Conservation (phyloP, 2,329 filamentous ascomycete species). For the Coniochaeta prunicola region DNA sequence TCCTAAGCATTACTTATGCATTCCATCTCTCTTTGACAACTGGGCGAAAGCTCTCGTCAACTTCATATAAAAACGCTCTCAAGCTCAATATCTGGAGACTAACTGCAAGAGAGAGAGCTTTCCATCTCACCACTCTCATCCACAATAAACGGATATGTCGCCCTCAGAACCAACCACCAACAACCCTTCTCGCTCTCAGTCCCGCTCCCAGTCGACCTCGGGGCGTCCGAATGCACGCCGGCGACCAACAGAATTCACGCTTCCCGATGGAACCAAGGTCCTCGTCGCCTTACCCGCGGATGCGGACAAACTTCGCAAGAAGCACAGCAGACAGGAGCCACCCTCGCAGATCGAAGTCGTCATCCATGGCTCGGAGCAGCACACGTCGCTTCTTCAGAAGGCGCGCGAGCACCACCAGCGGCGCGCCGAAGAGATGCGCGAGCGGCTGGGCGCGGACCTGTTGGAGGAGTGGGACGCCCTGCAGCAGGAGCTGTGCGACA, state of each 20-base stretch:
- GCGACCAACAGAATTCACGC: constrained; percentile 43
- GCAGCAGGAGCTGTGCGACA: constrained; percentile 41
- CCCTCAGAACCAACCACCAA: background rate
- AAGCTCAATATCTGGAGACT: background rate
- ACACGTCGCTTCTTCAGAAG: constrained; percentile 36
- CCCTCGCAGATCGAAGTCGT: constrained; percentile 44
- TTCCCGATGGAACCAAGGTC: constrained; percentile 47
- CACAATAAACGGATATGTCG: background rate
- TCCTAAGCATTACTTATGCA: background rate
- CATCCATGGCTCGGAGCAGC: constrained; percentile 46
- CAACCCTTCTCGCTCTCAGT: background rate
- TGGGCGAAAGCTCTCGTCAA: background rate
- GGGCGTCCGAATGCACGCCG: constrained; percentile 17
- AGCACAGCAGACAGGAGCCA: constrained; percentile 12
- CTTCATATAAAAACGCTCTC: background rate
- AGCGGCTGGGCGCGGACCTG: constrained; percentile 39
- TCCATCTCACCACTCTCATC: background rate
- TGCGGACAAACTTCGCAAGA: constrained; percentile 35
- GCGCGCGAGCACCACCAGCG: constrained; percentile 46
- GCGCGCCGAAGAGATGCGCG: constrained; percentile 35
- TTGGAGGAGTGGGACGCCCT: constrained; percentile 49
- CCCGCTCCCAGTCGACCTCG: background rate
- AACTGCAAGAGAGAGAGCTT: background rate
- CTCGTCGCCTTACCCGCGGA: constrained; percentile 53
- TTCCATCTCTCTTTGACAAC: background rate